Base-by-base conservation (phyloP, 176 grass and related monocot genomes). In the Triticum urartu region DNA sequence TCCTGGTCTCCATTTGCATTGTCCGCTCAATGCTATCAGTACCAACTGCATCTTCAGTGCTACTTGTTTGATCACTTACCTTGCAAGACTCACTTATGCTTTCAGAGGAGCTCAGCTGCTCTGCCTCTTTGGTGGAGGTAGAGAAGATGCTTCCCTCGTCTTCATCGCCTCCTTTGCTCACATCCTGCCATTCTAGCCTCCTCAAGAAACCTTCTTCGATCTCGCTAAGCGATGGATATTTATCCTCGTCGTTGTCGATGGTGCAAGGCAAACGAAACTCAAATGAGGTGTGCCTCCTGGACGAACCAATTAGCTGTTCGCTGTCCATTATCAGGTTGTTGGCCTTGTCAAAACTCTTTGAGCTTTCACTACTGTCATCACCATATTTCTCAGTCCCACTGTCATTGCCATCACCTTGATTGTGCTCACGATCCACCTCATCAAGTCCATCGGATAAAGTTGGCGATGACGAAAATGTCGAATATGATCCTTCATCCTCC, bases 151-250 rank as follows among this genome's bases (percentile, higher is more conserved):
- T 45, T 22, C 32, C 24, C 5, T 77, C 7, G 2, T 45, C 10
- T 52, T 84, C 85, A 59, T n/a, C 62, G 17, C 28, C 60, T n/a
- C 17, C 62, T 68, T 75, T 64, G 14, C 47, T 75, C 25, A 58
- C 50, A 14, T 59, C 69, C 60, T 91, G 89, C 74, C 78, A 91
- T 75, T 95, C 91, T 71, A 91, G 48, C 84, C 77, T 90, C 81
- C 90, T 91, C 79, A 96, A 50, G 84, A 91, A 93, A 86, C 89
- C 89, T 77, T 91, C 91, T 85, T 96, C 91, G 35, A 96, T 96
- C 25, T 93, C 91, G 67, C 87, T 80, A 10, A 91, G 88, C 4
- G 68, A 79, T 0, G 65, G 63, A 30, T 59, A 59, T 9, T 59
- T 59, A 9, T 80, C 69, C 10, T 89, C 84, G 8, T 84, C 48